Evolutionary conservation across 139 green algal species (phyloP), one percentile per base, ranked within the genome.

Genomic region (Tetratostichococcus sp.): DNA sequence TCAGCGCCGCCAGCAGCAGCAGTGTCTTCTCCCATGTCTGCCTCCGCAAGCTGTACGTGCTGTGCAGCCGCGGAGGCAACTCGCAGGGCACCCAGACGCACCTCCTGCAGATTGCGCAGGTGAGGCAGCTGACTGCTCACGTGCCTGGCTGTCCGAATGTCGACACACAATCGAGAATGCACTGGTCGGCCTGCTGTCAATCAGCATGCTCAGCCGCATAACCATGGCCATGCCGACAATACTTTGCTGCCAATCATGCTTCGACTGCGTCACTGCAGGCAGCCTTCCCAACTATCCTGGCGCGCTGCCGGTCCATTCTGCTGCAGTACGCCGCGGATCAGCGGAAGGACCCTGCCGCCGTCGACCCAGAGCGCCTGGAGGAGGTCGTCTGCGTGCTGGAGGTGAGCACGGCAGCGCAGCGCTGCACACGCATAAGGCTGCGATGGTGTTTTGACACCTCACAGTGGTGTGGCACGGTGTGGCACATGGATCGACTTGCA

Each of bases 11-110:
- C 34, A 66, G 82, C 32, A 76, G 85, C 33, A 70, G 59, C 66
- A 81, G 65, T 34, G 87, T 86, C 58, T 94, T 97, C 73, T 80
- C 74, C 5, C 89, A 94, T 34, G 72, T 88, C 21, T 97, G 92
- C 84, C 77, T 97, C 4, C 75, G 82, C 35, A 94, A 95, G 82
- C 79, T 97, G 78, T 97, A 91, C 43, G 88, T 93, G 58, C 74
- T 97, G 59, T 94, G 88, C 80, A 87, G 88, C 74, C 81, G 90
- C 14, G 89, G 85, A 2, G 77, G 78, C 26, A 80, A 83, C 28
- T 67, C 67, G 32, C 8, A 59, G 39, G 72, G 30, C 33, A 69
- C 75, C 19, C 65, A 70, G 14, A 67, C 58, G 16, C 86, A 84
- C 68, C 73, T 87, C 69, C 78, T 90, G 35, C 71, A 84, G 75